Base-by-base conservation (phyloP, 768 basidiomycete genomes). In the Podaxis sp. region DNA sequence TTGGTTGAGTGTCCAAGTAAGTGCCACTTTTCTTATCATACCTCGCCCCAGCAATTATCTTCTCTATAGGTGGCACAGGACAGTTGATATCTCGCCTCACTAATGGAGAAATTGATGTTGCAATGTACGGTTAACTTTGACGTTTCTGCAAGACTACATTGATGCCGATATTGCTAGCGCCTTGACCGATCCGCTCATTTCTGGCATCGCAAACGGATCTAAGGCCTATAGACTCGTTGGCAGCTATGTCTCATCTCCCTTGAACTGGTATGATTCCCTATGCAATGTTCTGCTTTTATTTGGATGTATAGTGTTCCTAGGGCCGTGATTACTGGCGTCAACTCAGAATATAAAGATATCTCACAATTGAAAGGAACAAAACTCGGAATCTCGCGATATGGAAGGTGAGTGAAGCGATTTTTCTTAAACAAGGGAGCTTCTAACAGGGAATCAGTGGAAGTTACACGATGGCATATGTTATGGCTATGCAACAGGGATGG, bases 401-500 rank as follows among this genome's bases (percentile, higher is more conserved):
- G 95, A 66, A 96, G 91, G 91, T 86, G 61, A 61, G 73, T 23
- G 32, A 10, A 28, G 6, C 5, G n/a, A 2, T 50, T 35, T 10
- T 16, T 1, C 5, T 3, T 23, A 9, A 23, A 1, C 11, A 40
- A 47, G 14, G 25, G 7, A 35, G n/a, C 14, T n/a, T 1, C 32
- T 10, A n/a, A 38, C 14, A n/a, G 27, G 18, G 35, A 27, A 50
- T 36, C 60, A 89, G 91, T 66, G 94, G 94, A 23, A 91, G 89
- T 64, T 90, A 95, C 70, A 93, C 92, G 1, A 98, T 98, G 95
- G 95, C 94, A 2, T 91, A 89, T 64, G 93, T 97, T 25, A 91
- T 97, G 90, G 92, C 92, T 3, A 74, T 91, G 35, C 89, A 95
- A 64, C 85, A 96, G 69, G 87, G 87, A 14, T 97, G 95, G 95